These are phyloP conservation scores for Withania somnifera DNA, from an alignment of 305 asterid genomes.

Conservation along the genomic window DNA sequence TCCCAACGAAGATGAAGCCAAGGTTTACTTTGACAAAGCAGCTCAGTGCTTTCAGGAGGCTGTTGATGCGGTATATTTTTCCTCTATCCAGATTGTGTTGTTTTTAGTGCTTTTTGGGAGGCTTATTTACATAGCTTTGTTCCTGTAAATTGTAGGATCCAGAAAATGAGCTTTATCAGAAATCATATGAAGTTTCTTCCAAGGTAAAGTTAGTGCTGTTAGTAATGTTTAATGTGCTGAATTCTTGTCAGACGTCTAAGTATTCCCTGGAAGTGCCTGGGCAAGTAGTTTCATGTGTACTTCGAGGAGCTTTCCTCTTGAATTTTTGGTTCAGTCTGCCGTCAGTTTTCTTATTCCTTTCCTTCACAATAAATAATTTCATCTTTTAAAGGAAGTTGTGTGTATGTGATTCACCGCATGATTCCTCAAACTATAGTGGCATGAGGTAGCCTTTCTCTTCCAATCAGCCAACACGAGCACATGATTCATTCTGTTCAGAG, in stretches of 20 bases:
- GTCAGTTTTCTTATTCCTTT: neutral
- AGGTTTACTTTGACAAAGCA: conserved; percentile 49
- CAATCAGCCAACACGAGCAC: neutral
- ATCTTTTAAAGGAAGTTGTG: neutral
- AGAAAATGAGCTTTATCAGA: conserved; percentile 59
- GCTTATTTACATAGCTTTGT: neutral
- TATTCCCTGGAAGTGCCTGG: neutral
- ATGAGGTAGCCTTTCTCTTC: neutral
- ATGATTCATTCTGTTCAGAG: neutral
- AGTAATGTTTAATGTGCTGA: neutral
- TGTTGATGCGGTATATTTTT: conserved; percentile 40
- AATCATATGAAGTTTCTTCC: conserved; percentile 64
- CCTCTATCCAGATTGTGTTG: neutral
- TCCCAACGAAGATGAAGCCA: conserved; percentile 73
- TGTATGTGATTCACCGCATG: neutral
- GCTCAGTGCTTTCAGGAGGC: conserved; percentile 61
- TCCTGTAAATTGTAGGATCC: conserved; percentile 56
- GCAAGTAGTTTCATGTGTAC: neutral
- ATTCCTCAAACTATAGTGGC: neutral
- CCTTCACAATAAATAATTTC: neutral
- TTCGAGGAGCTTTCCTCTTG: neutral
- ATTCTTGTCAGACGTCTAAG: neutral
- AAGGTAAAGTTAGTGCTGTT: conserved; percentile 37
- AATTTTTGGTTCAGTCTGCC: neutral
- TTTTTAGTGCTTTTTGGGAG: neutral